Conservation (phyloP, 2,329 filamentous ascomycete genomes). For the Hypoxylon sp. region DNA sequence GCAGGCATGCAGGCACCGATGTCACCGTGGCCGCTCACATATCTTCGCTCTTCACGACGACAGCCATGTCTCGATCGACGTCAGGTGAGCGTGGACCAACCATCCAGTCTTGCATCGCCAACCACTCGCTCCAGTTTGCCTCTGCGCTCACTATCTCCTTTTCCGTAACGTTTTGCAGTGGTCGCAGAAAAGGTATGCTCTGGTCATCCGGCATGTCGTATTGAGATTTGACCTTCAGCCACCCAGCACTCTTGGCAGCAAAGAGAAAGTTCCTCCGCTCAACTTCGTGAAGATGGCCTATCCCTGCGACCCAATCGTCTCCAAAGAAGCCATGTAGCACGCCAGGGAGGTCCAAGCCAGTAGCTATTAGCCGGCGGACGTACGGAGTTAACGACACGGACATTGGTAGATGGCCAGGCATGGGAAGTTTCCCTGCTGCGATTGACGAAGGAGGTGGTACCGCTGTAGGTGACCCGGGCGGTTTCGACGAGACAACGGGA, state of each 20-base stretch:
- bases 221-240: conserved; percentile 87
- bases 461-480: conserved; percentile 53
- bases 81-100: conserved; percentile 82
- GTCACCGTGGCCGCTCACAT: conserved; percentile 27
- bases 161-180: conserved; percentile 80
- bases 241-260: conserved; percentile 90
- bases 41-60: conserved; percentile 52
- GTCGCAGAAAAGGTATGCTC: conserved; percentile 86
- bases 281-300: conserved; percentile 86
- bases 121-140: conserved; percentile 90
- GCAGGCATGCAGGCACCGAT: conserved; percentile 11
- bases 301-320: conserved; percentile 86
- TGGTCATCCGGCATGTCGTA: conserved; percentile 91
- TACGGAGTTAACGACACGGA: conserved; percentile 84
- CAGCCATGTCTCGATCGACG: conserved; percentile 46
- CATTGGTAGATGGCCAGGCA: conserved; percentile 50
- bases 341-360: conserved; percentile 86
- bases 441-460: conserved; percentile 49
- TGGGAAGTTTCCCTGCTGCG: conserved; percentile 48
- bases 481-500: conserved; percentile 59
- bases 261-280: conserved; percentile 96
- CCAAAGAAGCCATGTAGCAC: conserved; percentile 97
- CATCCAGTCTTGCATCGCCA: conserved; percentile 99
- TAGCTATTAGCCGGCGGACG: conserved; percentile 88
- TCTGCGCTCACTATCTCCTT: conserved; percentile 87